Evolutionary conservation across 441 rosid genomes (phyloP), one percentile per base, ranked within the genome.

Genomic region (Breynia disticha): DNA sequence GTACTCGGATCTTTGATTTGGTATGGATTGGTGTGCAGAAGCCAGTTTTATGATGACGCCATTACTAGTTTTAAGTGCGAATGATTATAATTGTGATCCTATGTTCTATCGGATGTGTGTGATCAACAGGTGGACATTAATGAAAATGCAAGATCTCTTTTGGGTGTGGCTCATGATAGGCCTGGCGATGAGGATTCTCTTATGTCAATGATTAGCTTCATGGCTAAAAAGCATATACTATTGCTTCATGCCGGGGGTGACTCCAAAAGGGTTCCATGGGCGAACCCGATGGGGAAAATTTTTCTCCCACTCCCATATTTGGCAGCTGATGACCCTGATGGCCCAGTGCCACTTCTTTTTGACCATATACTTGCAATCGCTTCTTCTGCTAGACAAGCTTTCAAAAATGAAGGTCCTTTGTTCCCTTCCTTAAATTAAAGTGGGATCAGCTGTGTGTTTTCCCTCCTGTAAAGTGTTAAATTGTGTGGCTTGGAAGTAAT

Each of bases 241-340:
- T 68, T 91, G 80, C 91, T 88, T 75, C 98, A 88, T 77, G 98
- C 98, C 60, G 98, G 97, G 63, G 98, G 98, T 56, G 97, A 91
- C 75, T 91, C 98, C 48, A 91, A 91, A 77, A 78, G 98, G 64
- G 95, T 91, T 7, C 97, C 98, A 0, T 91, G 97, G 98, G 97
- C 97, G 7, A 91, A 91, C 64, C 98, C 97, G 56, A 88, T 91
- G 98, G 98, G 95, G 47, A 91, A 91, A 67, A 89, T 88, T 19
- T 91, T 88, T 73, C 71, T 88, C 35, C 97, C 98, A 12, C 95
- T 91, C 52, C 98, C 98, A 16, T 91, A 67, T 75, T 74, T 91
- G 72, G 97, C 98, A 42, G 76, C 83, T 18, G 89, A 91, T 74
- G 94, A 91, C 35, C 90, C 97, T 16, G 98, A 91, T 55, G 94